Percentiles rank a stretch among this genome's conserved stretches.
phyloP scores from a whole-genome alignment of 805 yeast species.

The Kluyveromyces dobzhanskii region DNA sequence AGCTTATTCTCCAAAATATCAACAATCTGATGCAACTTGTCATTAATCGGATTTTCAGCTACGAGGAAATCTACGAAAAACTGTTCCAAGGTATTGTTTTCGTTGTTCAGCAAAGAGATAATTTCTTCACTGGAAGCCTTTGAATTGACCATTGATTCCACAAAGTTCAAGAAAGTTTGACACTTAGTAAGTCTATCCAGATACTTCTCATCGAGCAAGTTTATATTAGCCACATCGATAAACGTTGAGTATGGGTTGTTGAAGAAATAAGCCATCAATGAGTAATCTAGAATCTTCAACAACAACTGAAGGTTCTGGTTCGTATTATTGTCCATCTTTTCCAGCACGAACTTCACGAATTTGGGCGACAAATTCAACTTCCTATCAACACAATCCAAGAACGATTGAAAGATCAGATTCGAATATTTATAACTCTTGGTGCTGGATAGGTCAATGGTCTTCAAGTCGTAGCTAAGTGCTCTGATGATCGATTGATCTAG shows the following conservation, averaged over 20 bases:
- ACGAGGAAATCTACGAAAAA: conserved; percentile 29
- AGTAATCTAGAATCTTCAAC: conserved; percentile 26
- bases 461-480: conserved; percentile 20
- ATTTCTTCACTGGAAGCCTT: conserved; percentile 23
- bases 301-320: conserved; percentile 26
- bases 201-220: conserved; percentile 21
- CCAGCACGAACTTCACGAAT: conserved; percentile 24
- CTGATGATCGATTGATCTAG: conserved; percentile 26
- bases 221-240: conserved; percentile 28
- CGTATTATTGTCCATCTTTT: conserved; percentile 27
- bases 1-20: conserved; percentile 18
- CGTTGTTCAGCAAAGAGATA: conserved; percentile 17
- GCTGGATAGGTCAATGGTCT: conserved; percentile 25
- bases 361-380: conserved; percentile 25
- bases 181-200: conserved; percentile 21
- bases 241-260: conserved; percentile 29
- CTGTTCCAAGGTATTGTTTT: conserved; percentile 19
- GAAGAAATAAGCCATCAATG: conserved; percentile 29
- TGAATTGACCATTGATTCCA: conserved; percentile 24
- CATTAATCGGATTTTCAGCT: conserved; percentile 28
- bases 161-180: conserved; percentile 28
- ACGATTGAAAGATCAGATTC: conserved; percentile 27
- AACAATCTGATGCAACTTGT: conserved; percentile 23
- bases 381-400: conserved; percentile 29
- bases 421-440: conserved; percentile 27